These are phyloP conservation scores for Ogataea pilisensis DNA, from an alignment of 805 yeast species.

Conservation along the genomic window DNA sequence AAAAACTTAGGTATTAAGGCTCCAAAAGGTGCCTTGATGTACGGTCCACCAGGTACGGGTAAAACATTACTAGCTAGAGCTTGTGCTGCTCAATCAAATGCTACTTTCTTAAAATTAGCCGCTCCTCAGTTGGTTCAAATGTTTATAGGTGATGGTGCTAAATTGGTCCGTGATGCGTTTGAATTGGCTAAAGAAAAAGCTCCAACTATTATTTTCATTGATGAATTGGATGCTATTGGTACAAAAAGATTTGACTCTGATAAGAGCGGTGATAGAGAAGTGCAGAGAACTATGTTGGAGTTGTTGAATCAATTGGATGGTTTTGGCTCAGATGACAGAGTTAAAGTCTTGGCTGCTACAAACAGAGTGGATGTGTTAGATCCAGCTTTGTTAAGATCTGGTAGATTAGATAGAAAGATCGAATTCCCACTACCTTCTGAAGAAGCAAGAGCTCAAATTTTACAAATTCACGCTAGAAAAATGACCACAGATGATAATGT, in stretches of 20 bases:
- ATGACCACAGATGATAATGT: constrained; percentile 89
- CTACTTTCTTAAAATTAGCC: constrained; percentile 91
- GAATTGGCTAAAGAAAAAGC: constrained; percentile 97
- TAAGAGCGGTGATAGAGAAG: constrained; percentile 97
- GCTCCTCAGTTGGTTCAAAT: constrained; percentile 98
- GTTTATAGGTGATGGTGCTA: constrained; percentile 99
- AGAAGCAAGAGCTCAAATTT: constrained; percentile 94
- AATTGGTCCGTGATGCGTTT: constrained; percentile 95
- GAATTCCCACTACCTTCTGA: constrained; percentile 98
- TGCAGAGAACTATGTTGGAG: constrained; percentile 99
- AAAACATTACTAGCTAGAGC: constrained; percentile 96
- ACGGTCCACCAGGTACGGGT: constrained; percentile 99
- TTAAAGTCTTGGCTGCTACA: constrained; percentile 96
- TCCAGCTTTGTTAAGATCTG: constrained; percentile 97
- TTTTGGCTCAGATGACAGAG: constrained; percentile 94
- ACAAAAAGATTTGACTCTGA: constrained; percentile 97
- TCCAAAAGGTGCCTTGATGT: constrained; percentile 97
- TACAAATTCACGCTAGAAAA: constrained; percentile 96
- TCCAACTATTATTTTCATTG: constrained; percentile 96
- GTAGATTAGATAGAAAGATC: constrained; percentile 95
- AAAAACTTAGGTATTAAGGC: constrained; percentile 92
- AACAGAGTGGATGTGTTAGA: constrained; percentile 97
- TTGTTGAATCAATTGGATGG: constrained; percentile 96
- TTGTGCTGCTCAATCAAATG: constrained; percentile 98
- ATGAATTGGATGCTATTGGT: constrained; percentile 98